Evolutionary conservation across 345 rosid species (phyloP), one percentile per base, ranked within the genome.

Genomic region (Citrus trifoliata): DNA sequence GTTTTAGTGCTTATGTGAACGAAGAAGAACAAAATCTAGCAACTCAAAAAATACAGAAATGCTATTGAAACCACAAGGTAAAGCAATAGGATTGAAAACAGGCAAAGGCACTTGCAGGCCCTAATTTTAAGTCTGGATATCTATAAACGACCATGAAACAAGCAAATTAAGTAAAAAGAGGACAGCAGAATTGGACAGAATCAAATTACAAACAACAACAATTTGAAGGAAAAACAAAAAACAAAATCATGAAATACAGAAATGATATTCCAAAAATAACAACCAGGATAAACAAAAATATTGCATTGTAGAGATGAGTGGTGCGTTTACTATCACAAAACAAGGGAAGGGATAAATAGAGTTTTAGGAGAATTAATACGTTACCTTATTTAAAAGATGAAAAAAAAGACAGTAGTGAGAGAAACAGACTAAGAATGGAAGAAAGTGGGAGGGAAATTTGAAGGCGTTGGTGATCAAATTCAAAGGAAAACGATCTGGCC

Each of bases 371-470:
- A 69, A 51, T 46, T 42, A 70, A 70, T 6, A 28, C 7, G 58
- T 6, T 70, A 7, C 73, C 73, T 46, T 69, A 0, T 70, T 10
- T 10, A 42, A 42, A 42, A 12, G 48, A 42, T 35, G 16, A 2
- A 3, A 3, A 42, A 42, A 40, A 73, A 25, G 63, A 16, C 14
- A 63, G 25, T 6, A 10, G 28, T 3, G 53, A 13, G 73, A 30
- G 40, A 67, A 24, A n/a, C n/a, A 24, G 72, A 76, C 27, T 25
- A 24, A 27, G 6, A 46, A 46, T 46, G 22, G 67, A 16, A 10
- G 71, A 62, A 25, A 68, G 64, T 74, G 71, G 8, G 77, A 46
- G 72, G 77, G 65, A 61, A 74, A 37, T 82, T 69, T 68, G 78
- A 74, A 78, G 79, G 78, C 58, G 65, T 76, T 14, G 79, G 28